phyloP scores from a whole-genome alignment of 495 filamentous ascomycete genomes.

The Neurospora terricola region DNA sequence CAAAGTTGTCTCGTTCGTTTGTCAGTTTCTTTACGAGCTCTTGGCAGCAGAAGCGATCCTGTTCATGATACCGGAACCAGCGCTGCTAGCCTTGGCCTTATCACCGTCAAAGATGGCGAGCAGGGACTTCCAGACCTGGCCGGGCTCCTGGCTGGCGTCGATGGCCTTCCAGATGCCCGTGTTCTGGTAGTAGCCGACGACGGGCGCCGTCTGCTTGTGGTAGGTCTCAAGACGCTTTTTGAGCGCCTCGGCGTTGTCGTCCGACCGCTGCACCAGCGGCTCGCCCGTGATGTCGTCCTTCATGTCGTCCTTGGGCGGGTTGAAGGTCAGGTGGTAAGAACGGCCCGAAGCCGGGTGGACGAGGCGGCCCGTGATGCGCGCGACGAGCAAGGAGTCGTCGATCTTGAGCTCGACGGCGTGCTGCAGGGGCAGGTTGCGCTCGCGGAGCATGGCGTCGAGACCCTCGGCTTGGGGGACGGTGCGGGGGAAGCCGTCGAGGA shows the following conservation, averaged over 20 bases:
- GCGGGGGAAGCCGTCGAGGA: conserved; percentile 95
- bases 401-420: conserved; percentile 96
- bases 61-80: conserved; percentile 34
- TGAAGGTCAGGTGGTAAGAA: conserved; percentile 96
- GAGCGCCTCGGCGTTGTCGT: conserved; percentile 96
- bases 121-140: conserved; percentile 88
- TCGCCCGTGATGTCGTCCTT: conserved; percentile 96
- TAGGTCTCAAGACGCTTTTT: conserved; percentile 83
- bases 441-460: conserved; percentile 80
- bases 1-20: neutral
- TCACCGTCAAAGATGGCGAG: conserved; percentile 62
- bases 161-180: conserved; percentile 94
- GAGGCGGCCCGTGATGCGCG: conserved; percentile 92
- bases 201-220: conserved; percentile 85
- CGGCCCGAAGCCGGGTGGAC: conserved; percentile 93
- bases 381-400: conserved; percentile 84
- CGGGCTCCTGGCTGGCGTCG: conserved; percentile 93
- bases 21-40: conserved; percentile 17
- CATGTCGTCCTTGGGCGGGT: conserved; percentile 91
- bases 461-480: conserved; percentile 92
- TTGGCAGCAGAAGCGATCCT: conserved; percentile 29
- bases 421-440: conserved; percentile 67
- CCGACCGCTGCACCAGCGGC: conserved; percentile 87
- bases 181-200: conserved; percentile 91
- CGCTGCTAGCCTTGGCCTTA: conserved; percentile 42